Percentiles rank a stretch among this genome's conserved stretches.
These are phyloP conservation scores for Ophiosphaerella narmari DNA, from an alignment of 2,329 filamentous ascomycete genomes.

Conservation along the genomic window DNA sequence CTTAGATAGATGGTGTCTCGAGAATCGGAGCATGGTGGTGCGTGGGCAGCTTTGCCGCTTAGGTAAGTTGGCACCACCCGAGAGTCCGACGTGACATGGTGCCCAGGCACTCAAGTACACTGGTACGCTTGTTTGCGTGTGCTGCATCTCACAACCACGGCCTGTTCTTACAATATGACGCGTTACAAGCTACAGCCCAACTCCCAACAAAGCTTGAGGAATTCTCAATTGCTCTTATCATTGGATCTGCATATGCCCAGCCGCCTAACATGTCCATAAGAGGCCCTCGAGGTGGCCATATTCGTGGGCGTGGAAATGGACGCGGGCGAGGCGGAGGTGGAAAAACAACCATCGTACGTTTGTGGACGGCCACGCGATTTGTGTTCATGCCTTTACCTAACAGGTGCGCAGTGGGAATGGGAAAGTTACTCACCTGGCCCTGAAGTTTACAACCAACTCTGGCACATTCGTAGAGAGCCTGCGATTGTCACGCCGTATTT, in stretches of 20 bases:
- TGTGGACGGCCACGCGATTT: neutral
- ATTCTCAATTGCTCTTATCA: neutral
- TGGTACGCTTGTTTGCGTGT: neutral
- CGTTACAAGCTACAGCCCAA: slow-evolving; percentile 3
- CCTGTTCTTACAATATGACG: slow-evolving; percentile 11
- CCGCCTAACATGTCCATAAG: slow-evolving; percentile 28
- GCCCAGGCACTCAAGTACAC: no score
- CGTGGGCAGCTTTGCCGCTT: no score
- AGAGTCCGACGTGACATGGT: neutral
- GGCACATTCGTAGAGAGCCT: slow-evolving; percentile 33
- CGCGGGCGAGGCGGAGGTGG: slow-evolving; percentile 21
- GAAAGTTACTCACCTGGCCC: slow-evolving; percentile 33
- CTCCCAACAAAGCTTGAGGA: neutral
- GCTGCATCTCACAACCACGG: neutral
- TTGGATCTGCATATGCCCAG: neutral
- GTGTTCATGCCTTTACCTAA: neutral
- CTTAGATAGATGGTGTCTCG: no score
- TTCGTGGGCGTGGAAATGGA: slow-evolving; percentile 18
- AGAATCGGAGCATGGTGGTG: no score
- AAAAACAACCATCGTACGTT: slow-evolving; percentile 22
- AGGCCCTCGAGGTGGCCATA: slow-evolving; percentile 15
- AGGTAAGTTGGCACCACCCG: neutral
- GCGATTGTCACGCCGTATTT: slow-evolving; percentile 31
- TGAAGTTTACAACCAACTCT: slow-evolving; percentile 36
- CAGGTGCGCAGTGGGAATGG: slow-evolving; percentile 32